These are phyloP conservation scores for Graphiopsis chlorocephala DNA, from an alignment of 2,329 filamentous ascomycete genomes.

Conservation along the genomic window DNA sequence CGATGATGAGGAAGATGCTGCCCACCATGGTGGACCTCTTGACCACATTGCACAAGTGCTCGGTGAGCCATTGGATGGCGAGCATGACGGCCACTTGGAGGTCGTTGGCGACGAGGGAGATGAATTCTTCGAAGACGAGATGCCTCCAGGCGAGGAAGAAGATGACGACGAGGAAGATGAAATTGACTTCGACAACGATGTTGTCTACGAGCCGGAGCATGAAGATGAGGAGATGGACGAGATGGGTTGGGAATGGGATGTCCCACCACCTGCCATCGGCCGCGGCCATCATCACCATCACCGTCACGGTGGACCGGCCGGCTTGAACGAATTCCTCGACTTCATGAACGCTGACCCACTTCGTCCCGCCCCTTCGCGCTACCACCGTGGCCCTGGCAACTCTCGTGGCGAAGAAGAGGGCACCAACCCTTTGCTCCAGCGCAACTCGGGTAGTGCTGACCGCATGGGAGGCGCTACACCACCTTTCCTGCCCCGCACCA, in stretches of 20 bases:
- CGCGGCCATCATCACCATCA: conserved; percentile 25
- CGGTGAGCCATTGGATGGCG: conserved; percentile 35
- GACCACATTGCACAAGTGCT: conserved; percentile 42
- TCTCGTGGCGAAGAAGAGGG: conserved; percentile 69
- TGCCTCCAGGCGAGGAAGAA: conserved; percentile 54
- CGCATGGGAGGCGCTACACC: conserved; percentile 5
- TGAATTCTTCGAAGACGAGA: conserved; percentile 57
- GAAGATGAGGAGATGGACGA: conserved; percentile 40
- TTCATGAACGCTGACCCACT: conserved; percentile 26
- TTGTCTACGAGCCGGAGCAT: conserved; percentile 54
- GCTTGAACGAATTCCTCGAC: conserved; percentile 29
- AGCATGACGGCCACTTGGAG: conserved; percentile 31
- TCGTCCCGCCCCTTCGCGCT: conserved; percentile 17
- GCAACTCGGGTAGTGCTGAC: conserved; percentile 20
- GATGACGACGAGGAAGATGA: conserved; percentile 55
- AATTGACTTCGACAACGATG: conserved; percentile 66
- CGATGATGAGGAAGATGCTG: conserved; percentile 34
- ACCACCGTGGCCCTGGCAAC: conserved; percentile 3
- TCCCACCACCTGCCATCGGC: conserved; percentile 7
- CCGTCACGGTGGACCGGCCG: conserved; percentile 17
- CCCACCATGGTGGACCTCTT: conserved; percentile 41
- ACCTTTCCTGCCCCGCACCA: conserved; percentile 14
- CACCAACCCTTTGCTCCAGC: conserved; percentile 77
- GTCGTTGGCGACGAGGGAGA: conserved; percentile 43
- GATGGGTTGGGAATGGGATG: conserved; percentile 15